These are phyloP conservation scores for Daldinia grandis DNA, from an alignment of 495 filamentous ascomycete genomes.

Conservation along the genomic window DNA sequence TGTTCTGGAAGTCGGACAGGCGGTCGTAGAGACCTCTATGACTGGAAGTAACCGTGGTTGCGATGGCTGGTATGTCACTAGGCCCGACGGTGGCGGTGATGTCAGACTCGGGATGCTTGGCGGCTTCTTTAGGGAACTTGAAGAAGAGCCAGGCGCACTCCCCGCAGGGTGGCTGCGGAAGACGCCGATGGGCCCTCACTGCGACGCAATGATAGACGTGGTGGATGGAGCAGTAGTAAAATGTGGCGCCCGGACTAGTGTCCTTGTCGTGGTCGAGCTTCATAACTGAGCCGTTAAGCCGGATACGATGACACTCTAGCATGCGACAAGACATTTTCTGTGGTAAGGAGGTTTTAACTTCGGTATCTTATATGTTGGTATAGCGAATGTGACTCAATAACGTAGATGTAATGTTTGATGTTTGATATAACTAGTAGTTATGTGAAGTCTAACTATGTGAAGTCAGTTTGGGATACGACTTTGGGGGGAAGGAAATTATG, in stretches of 20 bases:
- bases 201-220: constrained; percentile 32
- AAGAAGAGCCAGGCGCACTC: constrained; percentile 41
- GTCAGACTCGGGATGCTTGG: constrained; percentile 26
- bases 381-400: constrained; percentile 25
- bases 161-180: constrained; percentile 32
- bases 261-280: constrained; percentile 38
- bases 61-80: neutral
- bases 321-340: constrained; percentile 31
- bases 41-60: neutral
- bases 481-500: neutral
- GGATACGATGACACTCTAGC: constrained; percentile 26
- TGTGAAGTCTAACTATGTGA: neutral
- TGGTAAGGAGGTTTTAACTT: neutral
- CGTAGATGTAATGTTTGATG: neutral
- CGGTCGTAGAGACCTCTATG: neutral
- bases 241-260: constrained; percentile 22
- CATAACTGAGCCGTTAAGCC: constrained; percentile 15
- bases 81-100: constrained; percentile 14
- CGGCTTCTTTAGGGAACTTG: constrained; percentile 28
- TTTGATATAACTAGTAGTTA: too few species aligned
- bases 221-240: constrained; percentile 39
- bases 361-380: constrained; percentile 9
- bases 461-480: neutral
- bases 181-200: constrained; percentile 22
- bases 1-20: neutral